phyloP scores from a whole-genome alignment of 257 asterid genomes.

The Solanum chmielewskii region DNA sequence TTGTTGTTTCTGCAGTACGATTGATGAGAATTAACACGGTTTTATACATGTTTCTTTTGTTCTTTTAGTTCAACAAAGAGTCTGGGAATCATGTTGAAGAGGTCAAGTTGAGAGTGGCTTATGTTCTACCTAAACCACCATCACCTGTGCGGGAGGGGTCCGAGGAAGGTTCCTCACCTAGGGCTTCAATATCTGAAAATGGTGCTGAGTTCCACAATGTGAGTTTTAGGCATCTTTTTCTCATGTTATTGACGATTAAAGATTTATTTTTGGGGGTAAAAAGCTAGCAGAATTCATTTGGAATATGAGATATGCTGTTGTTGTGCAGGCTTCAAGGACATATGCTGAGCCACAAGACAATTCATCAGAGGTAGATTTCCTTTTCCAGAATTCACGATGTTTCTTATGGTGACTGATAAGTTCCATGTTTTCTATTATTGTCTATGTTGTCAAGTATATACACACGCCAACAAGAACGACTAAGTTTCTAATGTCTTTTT shows the following conservation, averaged over 20 bases:
- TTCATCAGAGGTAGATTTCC: constrained; percentile 53
- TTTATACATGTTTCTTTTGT: neutral
- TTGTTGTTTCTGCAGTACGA: neutral
- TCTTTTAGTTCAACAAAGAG: constrained; percentile 66
- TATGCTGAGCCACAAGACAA: constrained; percentile 45
- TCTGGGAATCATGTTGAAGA: constrained; percentile 86
- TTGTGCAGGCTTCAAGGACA: constrained; percentile 39
- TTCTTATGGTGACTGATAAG: neutral
- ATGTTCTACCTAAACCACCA: constrained; percentile 75
- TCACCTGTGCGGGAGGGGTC: constrained; percentile 94
- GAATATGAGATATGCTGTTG: neutral
- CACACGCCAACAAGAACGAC: neutral
- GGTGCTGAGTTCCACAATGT: constrained; percentile 59
- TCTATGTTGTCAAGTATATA: neutral
- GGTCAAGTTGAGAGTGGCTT: constrained; percentile 76
- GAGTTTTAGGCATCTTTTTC: constrained; percentile 17
- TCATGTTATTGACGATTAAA: neutral
- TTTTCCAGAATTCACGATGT: neutral
- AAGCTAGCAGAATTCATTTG: neutral
- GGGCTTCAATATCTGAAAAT: constrained; percentile 85
- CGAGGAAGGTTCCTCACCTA: constrained; percentile 91
- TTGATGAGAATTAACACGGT: neutral
- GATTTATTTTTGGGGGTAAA: neutral
- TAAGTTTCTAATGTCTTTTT: neutral
- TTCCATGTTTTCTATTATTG: neutral